These are phyloP conservation scores for Fraxinus floribunda DNA, from an alignment of 305 asterid species.

Conservation along the genomic window DNA sequence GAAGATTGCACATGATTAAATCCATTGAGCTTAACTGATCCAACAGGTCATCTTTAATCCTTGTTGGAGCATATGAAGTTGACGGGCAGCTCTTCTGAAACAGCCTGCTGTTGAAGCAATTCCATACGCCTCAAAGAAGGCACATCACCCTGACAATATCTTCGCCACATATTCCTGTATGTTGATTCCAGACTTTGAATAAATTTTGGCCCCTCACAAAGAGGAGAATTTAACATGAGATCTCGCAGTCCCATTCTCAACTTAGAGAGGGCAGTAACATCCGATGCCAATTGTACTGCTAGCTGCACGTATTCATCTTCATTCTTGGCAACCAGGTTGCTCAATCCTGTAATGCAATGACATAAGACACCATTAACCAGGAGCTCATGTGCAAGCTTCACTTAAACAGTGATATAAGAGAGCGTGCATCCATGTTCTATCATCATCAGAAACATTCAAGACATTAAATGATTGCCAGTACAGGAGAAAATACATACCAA, in stretches of 20 bases:
- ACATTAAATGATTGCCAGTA: background rate
- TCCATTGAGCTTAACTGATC: conserved; percentile 55
- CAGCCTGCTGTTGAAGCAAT: conserved; percentile 30
- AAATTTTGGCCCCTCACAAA: conserved; percentile 76
- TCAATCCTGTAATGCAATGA: conserved; percentile 54
- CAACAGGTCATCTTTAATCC: conserved; percentile 23
- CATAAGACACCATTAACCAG: background rate
- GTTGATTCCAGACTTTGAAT: conserved; percentile 60
- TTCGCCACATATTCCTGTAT: conserved; percentile 76
- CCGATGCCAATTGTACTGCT: conserved; percentile 73
- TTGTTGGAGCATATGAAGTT: conserved; percentile 30
- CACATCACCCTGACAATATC: conserved; percentile 81
- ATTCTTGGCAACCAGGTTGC: conserved; percentile 67
- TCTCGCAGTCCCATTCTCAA: conserved; percentile 70
- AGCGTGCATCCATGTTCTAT: background rate
- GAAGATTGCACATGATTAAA: conserved; percentile 40
- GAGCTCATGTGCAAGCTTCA: background rate
- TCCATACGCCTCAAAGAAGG: conserved; percentile 74
- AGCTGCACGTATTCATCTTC: conserved; percentile 87
- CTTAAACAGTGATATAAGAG: background rate
- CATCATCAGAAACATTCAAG: background rate
- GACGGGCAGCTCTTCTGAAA: conserved; percentile 36
- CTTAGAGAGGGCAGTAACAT: conserved; percentile 68
- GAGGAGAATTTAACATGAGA: conserved; percentile 86
- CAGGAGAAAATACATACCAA: conserved; percentile 54